Evolutionary conservation across 257 asterid genomes (phyloP).

Genomic region (Solanum okadae): DNA sequence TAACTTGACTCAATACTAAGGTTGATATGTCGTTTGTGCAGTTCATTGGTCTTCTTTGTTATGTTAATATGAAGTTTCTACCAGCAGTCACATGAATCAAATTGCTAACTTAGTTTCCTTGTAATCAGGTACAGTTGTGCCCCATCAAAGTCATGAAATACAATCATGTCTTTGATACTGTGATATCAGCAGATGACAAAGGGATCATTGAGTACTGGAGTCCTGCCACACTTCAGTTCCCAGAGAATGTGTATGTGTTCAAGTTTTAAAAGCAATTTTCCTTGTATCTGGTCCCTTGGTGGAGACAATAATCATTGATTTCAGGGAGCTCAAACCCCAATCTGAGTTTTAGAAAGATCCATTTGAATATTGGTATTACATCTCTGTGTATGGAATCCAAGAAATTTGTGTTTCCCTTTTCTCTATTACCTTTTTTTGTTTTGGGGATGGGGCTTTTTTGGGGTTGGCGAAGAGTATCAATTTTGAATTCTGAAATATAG

Average conservation of each 20-base stretch:
- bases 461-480: not conserved
- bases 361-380: not conserved
- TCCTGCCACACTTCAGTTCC: constrained; percentile 80
- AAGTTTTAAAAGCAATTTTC: not conserved
- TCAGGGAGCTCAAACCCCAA: not conserved
- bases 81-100: not conserved
- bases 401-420: not conserved
- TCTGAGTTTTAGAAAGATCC: not conserved
- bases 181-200: constrained; percentile 89
- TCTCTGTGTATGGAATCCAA: not conserved
- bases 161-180: constrained; percentile 75
- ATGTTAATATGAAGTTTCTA: not conserved
- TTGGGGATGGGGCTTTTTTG: not conserved
- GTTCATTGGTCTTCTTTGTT: not conserved
- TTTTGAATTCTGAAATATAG: not conserved
- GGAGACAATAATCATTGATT: not conserved
- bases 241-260: constrained; percentile 60
- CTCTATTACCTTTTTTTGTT: not conserved
- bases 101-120: not conserved
- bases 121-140: constrained; percentile 66
- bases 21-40: not conserved
- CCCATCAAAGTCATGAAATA: constrained; percentile 81
- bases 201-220: constrained; percentile 96
- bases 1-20: not conserved
- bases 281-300: not conserved